Evolutionary conservation across 345 rosid genomes (phyloP).

Genomic region (Murraya koenigii): DNA sequence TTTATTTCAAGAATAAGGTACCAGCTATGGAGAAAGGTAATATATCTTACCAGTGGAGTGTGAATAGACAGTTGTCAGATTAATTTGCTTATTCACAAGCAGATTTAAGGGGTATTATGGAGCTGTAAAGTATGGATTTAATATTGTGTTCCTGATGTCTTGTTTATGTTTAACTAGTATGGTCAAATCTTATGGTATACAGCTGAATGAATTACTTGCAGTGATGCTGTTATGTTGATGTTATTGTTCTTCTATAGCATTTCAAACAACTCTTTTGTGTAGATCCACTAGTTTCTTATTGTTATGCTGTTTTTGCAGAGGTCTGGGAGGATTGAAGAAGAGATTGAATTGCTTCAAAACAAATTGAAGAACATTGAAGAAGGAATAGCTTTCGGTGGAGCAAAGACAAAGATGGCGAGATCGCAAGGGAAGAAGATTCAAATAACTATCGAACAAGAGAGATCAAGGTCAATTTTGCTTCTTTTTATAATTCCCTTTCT

Average conservation of each 20-base stretch:
- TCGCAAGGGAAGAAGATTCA: constrained; percentile 74
- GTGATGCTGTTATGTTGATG: not conserved
- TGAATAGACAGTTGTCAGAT: not conserved
- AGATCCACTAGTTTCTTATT: not conserved
- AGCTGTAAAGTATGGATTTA: not conserved
- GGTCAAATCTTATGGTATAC: not conserved
- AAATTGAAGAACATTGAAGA: constrained; percentile 65
- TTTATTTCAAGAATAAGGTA: not conserved
- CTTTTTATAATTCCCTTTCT: not conserved
- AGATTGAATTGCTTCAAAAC: constrained; percentile 66
- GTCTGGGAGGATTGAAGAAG: constrained; percentile 77
- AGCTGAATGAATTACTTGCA: not conserved
- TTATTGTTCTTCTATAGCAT: not conserved
- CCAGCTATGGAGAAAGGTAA: not conserved
- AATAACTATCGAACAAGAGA: constrained; percentile 68
- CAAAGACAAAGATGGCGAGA: constrained; percentile 50
- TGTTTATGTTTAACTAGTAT: not conserved
- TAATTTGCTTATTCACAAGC: not conserved
- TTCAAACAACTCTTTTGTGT: not conserved
- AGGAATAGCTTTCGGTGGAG: constrained; percentile 49
- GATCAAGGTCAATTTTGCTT: constrained; percentile 44
- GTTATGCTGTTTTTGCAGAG: constrained; percentile 39
- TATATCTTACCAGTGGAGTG: not conserved
- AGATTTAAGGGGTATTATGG: not conserved
- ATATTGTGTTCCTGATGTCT: not conserved